Evolutionary conservation across 345 rosid genomes (phyloP), one percentile per base, ranked within the genome.

Genomic region (Ricinus communis): DNA sequence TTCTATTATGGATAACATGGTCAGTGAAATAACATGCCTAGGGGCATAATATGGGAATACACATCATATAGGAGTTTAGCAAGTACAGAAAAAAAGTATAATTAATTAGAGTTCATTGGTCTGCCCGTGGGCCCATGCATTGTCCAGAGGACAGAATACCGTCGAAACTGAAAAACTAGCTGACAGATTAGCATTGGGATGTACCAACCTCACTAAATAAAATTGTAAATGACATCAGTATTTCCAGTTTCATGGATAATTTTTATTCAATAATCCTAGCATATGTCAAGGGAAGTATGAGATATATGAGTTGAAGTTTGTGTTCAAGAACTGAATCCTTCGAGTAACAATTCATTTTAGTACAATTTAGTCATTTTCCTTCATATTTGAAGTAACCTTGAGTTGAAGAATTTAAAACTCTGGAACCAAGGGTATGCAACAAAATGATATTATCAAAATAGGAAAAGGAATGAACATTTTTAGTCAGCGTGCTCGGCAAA

Each of bases 311-410:
- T 57, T 55, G 9, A 19, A 63, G 30, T 63, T 38, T 14, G 41
- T 15, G 55, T 43, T 41, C 52, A 69, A n/a, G 41, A 43, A 25
- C 19, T 66, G 43, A 69, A 56, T 57, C 24, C 45, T 56, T 10
- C 2, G 9, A 41, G 25, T 2, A 6, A 55, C 36, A 53, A 19
- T 11, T 53, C 53, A 8, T 53, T 19, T 43, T 41, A 53, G n/a
- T 19, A 63, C 25, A 41, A 5, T 64, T 71, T 60, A 38, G 12
- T 24, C 13, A 53, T 5, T 38, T 8, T 27, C 65, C 38, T 63
- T 38, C 33, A 40, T 38, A 5, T 43, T 19, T 36, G 40, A 40
- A 16, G n/a, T 5, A 25, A 52, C 38, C 7, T 55, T 57, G n/a
- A n/a, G n/a, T n/a, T n/a, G n/a, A n/a, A n/a, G n/a, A n/a, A n/a